These are phyloP conservation scores for Obelidium mucronatum DNA, from an alignment of 192 early-diverging fungal genomes.

Conservation along the genomic window DNA sequence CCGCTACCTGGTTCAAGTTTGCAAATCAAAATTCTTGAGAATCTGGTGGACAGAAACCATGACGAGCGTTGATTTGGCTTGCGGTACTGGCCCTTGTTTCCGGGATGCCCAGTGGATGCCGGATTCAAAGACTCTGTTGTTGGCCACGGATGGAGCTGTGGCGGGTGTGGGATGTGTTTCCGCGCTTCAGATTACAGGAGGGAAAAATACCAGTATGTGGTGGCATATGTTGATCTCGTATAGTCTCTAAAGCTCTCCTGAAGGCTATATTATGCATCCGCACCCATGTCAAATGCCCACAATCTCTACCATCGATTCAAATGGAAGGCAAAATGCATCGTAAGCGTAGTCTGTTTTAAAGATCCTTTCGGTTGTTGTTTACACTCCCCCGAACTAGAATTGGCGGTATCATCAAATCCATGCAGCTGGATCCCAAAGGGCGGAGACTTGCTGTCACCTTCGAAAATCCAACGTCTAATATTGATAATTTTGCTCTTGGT, in stretches of 20 bases:
- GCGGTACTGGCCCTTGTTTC: background rate
- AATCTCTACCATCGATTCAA: too few relatives aligned
- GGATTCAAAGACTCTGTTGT: slow-evolving; percentile 13
- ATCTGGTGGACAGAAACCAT: slow-evolving; percentile 18
- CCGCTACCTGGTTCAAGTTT: slow-evolving; percentile 18
- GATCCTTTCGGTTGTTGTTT: background rate
- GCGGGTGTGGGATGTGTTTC: slow-evolving; percentile 9
- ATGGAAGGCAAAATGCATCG: background rate
- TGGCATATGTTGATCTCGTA: too few relatives aligned
- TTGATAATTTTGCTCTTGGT: slow-evolving; percentile 7
- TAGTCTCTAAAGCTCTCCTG: too few relatives aligned
- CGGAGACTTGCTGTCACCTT: slow-evolving; percentile 13
- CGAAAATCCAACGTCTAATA: background rate
- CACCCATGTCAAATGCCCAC: slow-evolving; percentile 15
- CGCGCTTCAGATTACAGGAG: slow-evolving; percentile 21
- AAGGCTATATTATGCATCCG: slow-evolving; percentile 12
- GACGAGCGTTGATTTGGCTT: slow-evolving; percentile 8
- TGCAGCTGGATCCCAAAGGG: slow-evolving; percentile 4
- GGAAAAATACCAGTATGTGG: background rate
- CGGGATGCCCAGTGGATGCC: slow-evolving; percentile 26
- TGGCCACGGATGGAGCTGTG: slow-evolving; percentile 7
- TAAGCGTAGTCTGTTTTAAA: background rate
- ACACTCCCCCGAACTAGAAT: background rate
- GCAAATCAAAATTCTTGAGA: slow-evolving; percentile 18
- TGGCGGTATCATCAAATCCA: slow-evolving; percentile 21